phyloP scores from a whole-genome alignment of 148 eudicot genomes.

The Spergularia marina region DNA sequence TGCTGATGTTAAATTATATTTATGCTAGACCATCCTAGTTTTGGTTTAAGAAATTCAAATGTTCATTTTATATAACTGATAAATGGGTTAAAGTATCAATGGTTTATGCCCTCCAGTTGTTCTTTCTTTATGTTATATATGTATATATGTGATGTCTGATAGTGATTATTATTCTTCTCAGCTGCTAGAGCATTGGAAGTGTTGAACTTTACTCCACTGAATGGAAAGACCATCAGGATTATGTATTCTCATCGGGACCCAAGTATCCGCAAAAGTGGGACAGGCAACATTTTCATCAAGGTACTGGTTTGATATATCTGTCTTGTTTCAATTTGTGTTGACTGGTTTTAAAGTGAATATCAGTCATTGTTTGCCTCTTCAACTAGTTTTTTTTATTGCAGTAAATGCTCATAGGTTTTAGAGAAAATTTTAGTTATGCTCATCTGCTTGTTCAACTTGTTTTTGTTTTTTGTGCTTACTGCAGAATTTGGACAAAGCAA shows the following conservation, averaged over 20 bases:
- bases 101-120: not conserved
- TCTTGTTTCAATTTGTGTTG: too few species aligned
- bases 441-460: not conserved
- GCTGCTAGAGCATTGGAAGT: slow-evolving; percentile 53
- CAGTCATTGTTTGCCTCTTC: too few species aligned
- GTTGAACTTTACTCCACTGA: slow-evolving; percentile 51
- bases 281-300: slow-evolving; percentile 51
- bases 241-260: slow-evolving; percentile 49
- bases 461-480: not conserved
- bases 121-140: not conserved
- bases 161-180: slow-evolving; percentile 11
- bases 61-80: too few species aligned
- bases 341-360: too few species aligned
- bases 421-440: too few species aligned
- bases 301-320: slow-evolving; percentile 11
- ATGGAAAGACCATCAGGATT: slow-evolving; percentile 45
- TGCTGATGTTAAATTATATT: too few species aligned
- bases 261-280: slow-evolving; percentile 37
- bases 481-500: slow-evolving; percentile 49
- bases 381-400: too few species aligned
- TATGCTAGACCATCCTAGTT: too few species aligned
- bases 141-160: not conserved
- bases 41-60: too few species aligned
- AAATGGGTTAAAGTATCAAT: too few species aligned
- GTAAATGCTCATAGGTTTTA: too few species aligned